Conservation (phyloP, 2,329 filamentous ascomycete genomes). For the Cercospora berteroae region DNA sequence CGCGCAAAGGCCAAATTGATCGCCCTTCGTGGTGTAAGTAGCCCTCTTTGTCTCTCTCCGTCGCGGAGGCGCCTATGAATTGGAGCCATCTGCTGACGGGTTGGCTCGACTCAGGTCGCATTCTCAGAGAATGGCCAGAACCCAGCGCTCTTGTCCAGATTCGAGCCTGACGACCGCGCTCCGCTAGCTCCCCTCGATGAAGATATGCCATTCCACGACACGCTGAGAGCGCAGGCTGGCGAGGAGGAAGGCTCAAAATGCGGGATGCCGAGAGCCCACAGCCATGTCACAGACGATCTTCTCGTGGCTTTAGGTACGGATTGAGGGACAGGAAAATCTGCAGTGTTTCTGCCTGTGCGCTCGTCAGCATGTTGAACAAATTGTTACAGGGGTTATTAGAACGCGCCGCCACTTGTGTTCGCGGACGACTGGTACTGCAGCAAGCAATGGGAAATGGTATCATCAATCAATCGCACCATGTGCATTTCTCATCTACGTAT, state of each 20-base stretch:
- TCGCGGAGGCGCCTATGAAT: too few species aligned
- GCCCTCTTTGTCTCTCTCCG: too few species aligned
- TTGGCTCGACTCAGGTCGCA: background rate
- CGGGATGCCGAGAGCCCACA: background rate
- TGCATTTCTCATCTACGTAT: slow-evolving; percentile 3
- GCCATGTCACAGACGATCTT: background rate
- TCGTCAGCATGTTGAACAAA: background rate
- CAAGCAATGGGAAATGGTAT: background rate
- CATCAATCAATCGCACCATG: background rate
- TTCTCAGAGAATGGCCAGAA: background rate
- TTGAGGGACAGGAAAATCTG: background rate
- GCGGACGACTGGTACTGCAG: background rate
- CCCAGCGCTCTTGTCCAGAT: background rate
- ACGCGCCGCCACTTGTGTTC: background rate
- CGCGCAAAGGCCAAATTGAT: background rate
- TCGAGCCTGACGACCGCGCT: background rate
- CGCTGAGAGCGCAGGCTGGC: background rate
- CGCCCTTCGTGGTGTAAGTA: background rate
- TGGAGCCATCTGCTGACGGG: background rate
- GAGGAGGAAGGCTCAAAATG: background rate
- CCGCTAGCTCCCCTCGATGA: background rate
- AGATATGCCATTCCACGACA: background rate
- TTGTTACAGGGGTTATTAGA: background rate
- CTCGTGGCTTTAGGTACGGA: background rate
- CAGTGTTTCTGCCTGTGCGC: background rate